These are phyloP conservation scores for Piper betle DNA, from an alignment of 164 flowering plant genomes.

Conservation along the genomic window DNA sequence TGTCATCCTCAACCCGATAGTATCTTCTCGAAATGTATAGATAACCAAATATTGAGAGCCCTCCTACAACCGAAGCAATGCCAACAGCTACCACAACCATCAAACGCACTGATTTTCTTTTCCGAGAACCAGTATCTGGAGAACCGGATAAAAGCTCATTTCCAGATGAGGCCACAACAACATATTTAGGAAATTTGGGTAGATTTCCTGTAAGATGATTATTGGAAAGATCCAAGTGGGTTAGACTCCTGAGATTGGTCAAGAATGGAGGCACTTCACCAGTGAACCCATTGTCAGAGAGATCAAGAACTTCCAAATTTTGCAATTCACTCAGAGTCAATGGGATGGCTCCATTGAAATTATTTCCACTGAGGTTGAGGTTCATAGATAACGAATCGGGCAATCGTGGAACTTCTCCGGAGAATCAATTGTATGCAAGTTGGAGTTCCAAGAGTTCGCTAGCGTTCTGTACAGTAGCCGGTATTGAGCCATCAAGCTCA, in stretches of 20 bases:
- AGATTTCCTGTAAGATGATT: slow-evolving; percentile 45
- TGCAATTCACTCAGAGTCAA: slow-evolving; percentile 15
- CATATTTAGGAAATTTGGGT: slow-evolving; percentile 20
- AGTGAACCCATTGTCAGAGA: slow-evolving; percentile 46
- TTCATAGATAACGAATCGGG: slow-evolving; percentile 39
- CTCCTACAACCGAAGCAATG: slow-evolving; percentile 18
- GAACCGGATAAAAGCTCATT: slow-evolving; percentile 15
- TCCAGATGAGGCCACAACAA: slow-evolving; percentile 20
- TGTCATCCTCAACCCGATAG: slow-evolving; percentile 22
- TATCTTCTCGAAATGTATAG: slow-evolving; percentile 23
- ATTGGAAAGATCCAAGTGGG: slow-evolving; percentile 32
- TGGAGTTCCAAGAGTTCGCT: slow-evolving; percentile 38
- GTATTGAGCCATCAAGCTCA: slow-evolving; percentile 42
- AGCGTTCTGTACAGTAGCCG: slow-evolving; percentile 18
- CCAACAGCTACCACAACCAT: slow-evolving; percentile 19
- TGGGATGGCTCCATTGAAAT: slow-evolving; percentile 45
- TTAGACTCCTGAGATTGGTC: slow-evolving; percentile 18
- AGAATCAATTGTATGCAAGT: slow-evolving; percentile 37
- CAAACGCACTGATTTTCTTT: slow-evolving; percentile 14
- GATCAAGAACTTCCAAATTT: slow-evolving; percentile 47
- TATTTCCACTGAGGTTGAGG: slow-evolving; percentile 59
- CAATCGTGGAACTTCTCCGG: slow-evolving; percentile 41
- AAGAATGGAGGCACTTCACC: slow-evolving; percentile 43
- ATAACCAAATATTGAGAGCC: slow-evolving; percentile 10
- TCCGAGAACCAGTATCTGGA: slow-evolving; percentile 8